Conservation (phyloP, 257 asterid species). For the Marsdenia floribunda region DNA sequence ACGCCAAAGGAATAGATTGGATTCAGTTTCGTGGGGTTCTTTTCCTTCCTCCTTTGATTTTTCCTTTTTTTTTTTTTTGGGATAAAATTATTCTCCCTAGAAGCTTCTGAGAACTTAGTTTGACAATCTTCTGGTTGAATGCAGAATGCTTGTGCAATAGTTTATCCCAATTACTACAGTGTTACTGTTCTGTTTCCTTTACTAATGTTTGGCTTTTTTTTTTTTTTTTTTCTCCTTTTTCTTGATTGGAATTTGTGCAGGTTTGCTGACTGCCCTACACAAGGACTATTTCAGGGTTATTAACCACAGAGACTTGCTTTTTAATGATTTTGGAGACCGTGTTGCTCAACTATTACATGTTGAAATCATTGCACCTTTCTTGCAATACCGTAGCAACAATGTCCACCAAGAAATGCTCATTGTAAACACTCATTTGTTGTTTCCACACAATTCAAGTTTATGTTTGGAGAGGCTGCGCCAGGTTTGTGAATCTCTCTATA, state of each 20-base stretch:
- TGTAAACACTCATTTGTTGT: constrained; percentile 88
- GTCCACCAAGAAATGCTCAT: constrained; percentile 84
- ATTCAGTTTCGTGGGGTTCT: too few species aligned
- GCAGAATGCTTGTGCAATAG: neutral
- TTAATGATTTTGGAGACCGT: constrained; percentile 98
- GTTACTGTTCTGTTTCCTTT: neutral
- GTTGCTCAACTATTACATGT: constrained; percentile 96
- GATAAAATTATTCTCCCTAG: neutral
- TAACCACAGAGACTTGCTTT: constrained; percentile 75
- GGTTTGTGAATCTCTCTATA: constrained; percentile 36
- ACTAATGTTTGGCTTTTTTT: constrained; percentile 1
- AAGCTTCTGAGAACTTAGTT: neutral
- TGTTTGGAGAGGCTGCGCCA: constrained; percentile 94
- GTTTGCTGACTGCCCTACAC: constrained; percentile 84
- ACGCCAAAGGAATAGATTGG: too few species aligned
- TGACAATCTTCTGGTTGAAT: neutral
- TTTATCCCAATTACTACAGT: too few species aligned
- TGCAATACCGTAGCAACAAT: constrained; percentile 41
- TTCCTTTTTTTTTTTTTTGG: neutral
- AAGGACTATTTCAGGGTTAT: constrained; percentile 68
- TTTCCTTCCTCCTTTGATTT: neutral
- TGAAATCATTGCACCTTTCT: constrained; percentile 56
- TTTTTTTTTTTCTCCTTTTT: neutral
- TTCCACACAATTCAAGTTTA: constrained; percentile 90
- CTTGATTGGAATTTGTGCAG: constrained; percentile 30